Conservation (phyloP, 306 rosid genomes). For the Cyamopsis tetragonoloba region DNA sequence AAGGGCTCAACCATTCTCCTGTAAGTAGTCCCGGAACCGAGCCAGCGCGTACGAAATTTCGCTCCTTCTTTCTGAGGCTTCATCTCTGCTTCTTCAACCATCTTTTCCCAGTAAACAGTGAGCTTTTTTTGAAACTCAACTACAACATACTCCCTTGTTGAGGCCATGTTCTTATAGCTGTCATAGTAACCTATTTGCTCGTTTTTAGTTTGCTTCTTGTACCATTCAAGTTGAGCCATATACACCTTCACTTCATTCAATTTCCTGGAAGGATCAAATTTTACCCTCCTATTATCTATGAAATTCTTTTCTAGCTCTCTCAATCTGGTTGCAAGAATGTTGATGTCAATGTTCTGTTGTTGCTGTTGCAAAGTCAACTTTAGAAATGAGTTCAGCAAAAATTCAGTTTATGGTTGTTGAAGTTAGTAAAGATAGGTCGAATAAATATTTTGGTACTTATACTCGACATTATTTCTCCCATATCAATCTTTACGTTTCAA, state of each 20-base stretch:
- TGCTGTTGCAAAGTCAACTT: constrained; percentile 15
- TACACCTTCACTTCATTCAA: constrained; percentile 30
- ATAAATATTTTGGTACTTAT: too few relatives aligned
- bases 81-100: constrained; percentile 46
- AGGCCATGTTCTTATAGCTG: constrained; percentile 28
- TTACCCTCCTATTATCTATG: neutral
- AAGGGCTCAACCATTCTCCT: constrained; percentile 66
- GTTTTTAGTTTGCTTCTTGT: constrained; percentile 36
- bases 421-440: too few relatives aligned
- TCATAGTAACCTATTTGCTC: constrained; percentile 51
- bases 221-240: constrained; percentile 64
- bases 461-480: too few relatives aligned
- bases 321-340: neutral
- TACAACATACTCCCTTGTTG: constrained; percentile 15
- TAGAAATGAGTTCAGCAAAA: neutral
- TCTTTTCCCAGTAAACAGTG: constrained; percentile 41
- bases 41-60: constrained; percentile 19
- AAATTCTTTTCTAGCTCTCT: neutral
- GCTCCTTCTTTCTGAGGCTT: constrained; percentile 44
- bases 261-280: constrained; percentile 20
- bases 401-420: neutral
- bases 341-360: neutral
- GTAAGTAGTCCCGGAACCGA: constrained; percentile 39
- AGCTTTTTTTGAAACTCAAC: constrained; percentile 30
- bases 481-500: too few relatives aligned